A percentile compares a stretch with the other conserved stretches of the same genome.
Evolutionary conservation across 1,139 yeast species (phyloP).

Genomic region (Pneumocystis sp.): DNA sequence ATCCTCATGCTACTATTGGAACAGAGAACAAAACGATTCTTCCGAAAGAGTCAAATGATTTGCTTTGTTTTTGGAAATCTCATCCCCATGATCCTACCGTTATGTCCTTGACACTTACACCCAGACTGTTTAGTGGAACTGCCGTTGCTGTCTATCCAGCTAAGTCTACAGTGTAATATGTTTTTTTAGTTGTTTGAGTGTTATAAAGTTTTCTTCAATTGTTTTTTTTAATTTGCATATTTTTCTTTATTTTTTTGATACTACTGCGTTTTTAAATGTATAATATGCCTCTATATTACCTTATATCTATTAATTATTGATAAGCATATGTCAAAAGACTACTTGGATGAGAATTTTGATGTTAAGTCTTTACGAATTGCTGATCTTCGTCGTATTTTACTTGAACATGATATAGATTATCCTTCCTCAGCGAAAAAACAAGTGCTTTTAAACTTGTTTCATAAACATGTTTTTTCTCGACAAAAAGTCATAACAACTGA

Average conservation of each 20-base stretch:
- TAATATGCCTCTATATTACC: neutral
- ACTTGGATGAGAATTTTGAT: slow-evolving; percentile 37
- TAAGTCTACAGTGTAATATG: neutral
- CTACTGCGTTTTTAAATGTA: neutral
- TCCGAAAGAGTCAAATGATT: slow-evolving; percentile 37
- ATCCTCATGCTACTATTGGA: slow-evolving; percentile 68
- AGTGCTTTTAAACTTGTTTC: slow-evolving; percentile 41
- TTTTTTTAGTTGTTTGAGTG: neutral
- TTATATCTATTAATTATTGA: no score
- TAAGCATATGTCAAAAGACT: slow-evolving; percentile 2
- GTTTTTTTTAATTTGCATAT: neutral
- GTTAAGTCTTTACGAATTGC: slow-evolving; percentile 47
- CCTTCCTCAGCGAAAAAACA: slow-evolving; percentile 51
- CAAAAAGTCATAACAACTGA: slow-evolving; percentile 25
- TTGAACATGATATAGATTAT: slow-evolving; percentile 40
- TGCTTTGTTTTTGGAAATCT: slow-evolving; percentile 21
- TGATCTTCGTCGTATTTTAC: slow-evolving; percentile 46
- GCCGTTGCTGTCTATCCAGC: neutral
- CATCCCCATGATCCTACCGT: neutral
- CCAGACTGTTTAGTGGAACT: neutral
- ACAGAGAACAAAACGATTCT: slow-evolving; percentile 33
- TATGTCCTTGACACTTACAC: neutral
- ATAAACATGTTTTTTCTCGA: slow-evolving; percentile 32
- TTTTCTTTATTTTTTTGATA: neutral
- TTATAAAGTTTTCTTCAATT: neutral